Percentiles rank a stretch among this genome's conserved stretches.
These are phyloP conservation scores for Terana coerulea DNA, from an alignment of 768 basidiomycete species.

Conservation along the genomic window DNA sequence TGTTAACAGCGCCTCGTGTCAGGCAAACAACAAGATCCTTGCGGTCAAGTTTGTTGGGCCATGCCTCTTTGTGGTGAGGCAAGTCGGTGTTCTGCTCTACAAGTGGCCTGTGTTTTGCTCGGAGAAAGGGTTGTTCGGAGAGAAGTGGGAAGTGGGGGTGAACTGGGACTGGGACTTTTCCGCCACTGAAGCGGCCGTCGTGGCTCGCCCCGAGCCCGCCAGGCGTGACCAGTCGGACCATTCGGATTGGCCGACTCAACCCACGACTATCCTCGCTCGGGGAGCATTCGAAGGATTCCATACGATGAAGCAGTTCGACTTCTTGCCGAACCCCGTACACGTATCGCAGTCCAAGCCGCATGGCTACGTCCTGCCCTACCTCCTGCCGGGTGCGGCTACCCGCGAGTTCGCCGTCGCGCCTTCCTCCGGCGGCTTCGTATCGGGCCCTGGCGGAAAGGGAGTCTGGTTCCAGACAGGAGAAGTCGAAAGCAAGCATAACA, in stretches of 20 bases:
- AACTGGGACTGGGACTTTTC: constrained; percentile 19
- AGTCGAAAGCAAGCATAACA: constrained; percentile 22
- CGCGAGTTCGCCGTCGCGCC: constrained; percentile 24
- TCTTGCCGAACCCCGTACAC: constrained; percentile 23
- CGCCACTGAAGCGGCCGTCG: constrained; percentile 25
- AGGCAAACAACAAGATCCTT: constrained; percentile 20
- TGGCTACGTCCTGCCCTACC: constrained; percentile 21
- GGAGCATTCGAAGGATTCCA: constrained; percentile 21
- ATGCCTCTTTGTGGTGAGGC: constrained; percentile 26
- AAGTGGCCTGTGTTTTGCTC: constrained; percentile 16
- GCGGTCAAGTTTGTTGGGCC: constrained; percentile 25
- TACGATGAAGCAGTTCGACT: constrained; percentile 27
- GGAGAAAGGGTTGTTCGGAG: not conserved
- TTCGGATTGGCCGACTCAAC: constrained; percentile 27
- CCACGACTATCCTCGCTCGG: constrained; percentile 30
- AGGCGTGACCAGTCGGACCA: too few species aligned
- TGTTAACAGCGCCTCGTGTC: too few species aligned
- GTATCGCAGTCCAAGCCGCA: not conserved
- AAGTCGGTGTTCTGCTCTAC: constrained; percentile 20
- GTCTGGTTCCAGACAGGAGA: constrained; percentile 34
- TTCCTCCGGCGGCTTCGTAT: constrained; percentile 24
- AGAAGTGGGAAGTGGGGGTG: not conserved
- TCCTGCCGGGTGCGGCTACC: constrained; percentile 22
- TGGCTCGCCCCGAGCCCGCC: constrained; percentile 19
- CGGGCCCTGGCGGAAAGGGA: constrained; percentile 31